A percentile compares a stretch with the other conserved stretches of the same genome.
Conservation (phyloP, 2,329 filamentous ascomycete genomes). For the Claviceps sp. region DNA sequence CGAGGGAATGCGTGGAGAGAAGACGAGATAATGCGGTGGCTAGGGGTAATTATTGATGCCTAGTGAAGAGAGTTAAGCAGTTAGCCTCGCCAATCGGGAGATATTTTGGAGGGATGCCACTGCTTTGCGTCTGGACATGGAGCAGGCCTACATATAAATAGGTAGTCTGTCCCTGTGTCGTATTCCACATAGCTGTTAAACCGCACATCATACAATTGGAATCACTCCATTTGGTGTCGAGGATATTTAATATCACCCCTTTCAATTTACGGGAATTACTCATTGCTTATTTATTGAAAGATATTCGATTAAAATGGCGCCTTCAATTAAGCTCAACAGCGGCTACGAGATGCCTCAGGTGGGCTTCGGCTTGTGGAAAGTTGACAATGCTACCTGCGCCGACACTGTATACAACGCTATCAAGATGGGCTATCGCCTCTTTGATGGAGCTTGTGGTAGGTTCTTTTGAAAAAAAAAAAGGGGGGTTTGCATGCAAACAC, state of each 20-base stretch:
- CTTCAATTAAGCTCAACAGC: slow-evolving; percentile 48
- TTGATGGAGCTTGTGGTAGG: slow-evolving; percentile 39
- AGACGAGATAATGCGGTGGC: no score
- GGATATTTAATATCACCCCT: no score
- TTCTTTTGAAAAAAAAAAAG: not conserved
- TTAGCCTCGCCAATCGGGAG: not conserved
- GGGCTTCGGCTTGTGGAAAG: slow-evolving; percentile 75
- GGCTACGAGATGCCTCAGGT: slow-evolving; percentile 61
- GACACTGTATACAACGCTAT: slow-evolving; percentile 68
- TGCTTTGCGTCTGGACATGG: not conserved
- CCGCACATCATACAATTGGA: not conserved
- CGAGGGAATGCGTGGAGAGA: no score
- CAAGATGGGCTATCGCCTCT: slow-evolving; percentile 47
- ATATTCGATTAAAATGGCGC: slow-evolving; percentile 6
- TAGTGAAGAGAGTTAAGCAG: not conserved
- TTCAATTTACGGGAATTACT: no score
- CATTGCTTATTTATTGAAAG: not conserved
- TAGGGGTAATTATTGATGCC: no score
- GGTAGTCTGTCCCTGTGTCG: not conserved
- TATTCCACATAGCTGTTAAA: not conserved
- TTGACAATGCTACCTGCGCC: slow-evolving; percentile 57
- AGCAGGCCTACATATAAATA: not conserved
- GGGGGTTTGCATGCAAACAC: not conserved
- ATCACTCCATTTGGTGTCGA: no score
- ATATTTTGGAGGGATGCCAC: not conserved